Conservation (phyloP, 352 stramenopile species). For the Peronospora belbahrii region DNA sequence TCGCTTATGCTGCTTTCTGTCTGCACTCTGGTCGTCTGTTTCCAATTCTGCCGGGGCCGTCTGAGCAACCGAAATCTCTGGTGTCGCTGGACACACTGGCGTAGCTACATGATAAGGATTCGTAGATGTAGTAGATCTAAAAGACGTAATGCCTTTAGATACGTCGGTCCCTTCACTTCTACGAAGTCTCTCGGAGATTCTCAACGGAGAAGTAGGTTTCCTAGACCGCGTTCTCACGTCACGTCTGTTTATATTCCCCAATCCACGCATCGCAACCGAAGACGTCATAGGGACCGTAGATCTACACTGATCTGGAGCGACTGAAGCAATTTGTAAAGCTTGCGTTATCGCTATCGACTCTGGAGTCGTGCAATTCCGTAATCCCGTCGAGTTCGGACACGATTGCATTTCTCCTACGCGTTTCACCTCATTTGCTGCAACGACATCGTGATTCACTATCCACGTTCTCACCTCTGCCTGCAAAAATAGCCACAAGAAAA, state of each 20-base stretch:
- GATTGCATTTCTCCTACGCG: not conserved
- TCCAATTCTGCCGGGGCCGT: not conserved
- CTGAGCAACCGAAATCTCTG: not conserved
- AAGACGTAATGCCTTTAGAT: not conserved
- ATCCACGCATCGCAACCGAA: not conserved
- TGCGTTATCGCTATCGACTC: not conserved
- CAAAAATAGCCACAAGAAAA: not conserved
- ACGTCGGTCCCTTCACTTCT: not conserved
- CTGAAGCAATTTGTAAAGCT: not conserved
- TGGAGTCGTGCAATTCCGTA: not conserved
- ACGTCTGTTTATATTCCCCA: slow-evolving; percentile 1
- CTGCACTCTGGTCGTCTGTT: slow-evolving; percentile 1
- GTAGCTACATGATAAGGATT: not conserved
- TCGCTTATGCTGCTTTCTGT: slow-evolving; percentile 13
- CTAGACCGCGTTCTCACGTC: not conserved
- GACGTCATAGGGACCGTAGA: not conserved
- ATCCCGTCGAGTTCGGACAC: not conserved
- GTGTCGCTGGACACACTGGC: not conserved
- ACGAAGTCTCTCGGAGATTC: slow-evolving; percentile 2
- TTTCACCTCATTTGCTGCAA: not conserved
- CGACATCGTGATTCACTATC: slow-evolving; percentile 5
- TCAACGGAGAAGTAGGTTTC: slow-evolving; percentile 8
- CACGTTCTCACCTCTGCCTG: slow-evolving; percentile 1
- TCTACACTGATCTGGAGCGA: not conserved
- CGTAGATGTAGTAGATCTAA: not conserved